A percentile compares a stretch with the other conserved stretches of the same genome.
Conservation (phyloP, 192 early-diverging fungal genomes). For the Haplosporangium gracile region DNA sequence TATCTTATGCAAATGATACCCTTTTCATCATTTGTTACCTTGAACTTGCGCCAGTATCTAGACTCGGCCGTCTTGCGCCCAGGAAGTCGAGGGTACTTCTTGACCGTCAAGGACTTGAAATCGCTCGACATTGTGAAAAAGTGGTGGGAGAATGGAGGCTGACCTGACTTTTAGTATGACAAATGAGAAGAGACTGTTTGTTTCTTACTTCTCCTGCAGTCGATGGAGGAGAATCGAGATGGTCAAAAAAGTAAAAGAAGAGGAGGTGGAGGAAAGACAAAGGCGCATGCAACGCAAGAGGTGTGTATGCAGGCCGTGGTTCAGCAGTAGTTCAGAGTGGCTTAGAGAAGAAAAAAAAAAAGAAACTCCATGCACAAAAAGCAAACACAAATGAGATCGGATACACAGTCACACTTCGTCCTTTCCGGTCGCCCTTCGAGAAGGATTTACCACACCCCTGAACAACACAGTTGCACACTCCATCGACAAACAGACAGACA, state of each 20-base stretch:
- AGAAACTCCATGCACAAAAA: conserved; percentile 6
- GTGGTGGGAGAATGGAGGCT: neutral
- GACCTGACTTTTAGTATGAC: neutral
- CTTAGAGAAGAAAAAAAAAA: conserved; percentile 25
- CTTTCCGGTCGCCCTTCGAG: neutral
- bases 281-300: conserved; percentile 8
- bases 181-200: neutral
- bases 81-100: conserved; percentile 67
- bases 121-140: conserved; percentile 57
- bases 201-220: neutral
- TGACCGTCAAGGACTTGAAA: conserved; percentile 69
- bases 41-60: conserved; percentile 85
- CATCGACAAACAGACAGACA: neutral
- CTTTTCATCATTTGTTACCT: conserved; percentile 55
- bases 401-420: neutral
- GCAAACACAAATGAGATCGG: conserved; percentile 1
- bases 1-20: neutral
- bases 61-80: conserved; percentile 71
- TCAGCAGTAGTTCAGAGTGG: neutral
- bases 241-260: neutral
- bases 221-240: conserved; percentile 16
- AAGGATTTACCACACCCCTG: neutral
- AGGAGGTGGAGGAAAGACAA: neutral
- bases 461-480: neutral
- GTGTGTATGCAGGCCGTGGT: neutral